Evolutionary conservation across 352 stramenopile species (phyloP).

Genomic region (Globisporangium echinulatum): DNA sequence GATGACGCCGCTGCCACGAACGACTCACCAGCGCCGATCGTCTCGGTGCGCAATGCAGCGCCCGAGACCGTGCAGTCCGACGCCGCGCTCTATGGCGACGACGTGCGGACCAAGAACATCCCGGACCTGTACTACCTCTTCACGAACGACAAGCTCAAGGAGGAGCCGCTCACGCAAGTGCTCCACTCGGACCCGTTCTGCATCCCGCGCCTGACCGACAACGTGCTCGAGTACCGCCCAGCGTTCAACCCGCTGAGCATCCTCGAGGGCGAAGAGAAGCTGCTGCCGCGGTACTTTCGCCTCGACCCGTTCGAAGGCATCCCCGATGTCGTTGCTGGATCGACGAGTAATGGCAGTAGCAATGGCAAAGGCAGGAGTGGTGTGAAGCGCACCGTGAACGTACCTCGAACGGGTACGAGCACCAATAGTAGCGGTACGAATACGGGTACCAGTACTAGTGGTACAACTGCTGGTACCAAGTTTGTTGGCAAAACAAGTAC

Average conservation of each 20-base stretch:
- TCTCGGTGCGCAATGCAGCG: constrained; percentile 6
- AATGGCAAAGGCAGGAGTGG: neutral
- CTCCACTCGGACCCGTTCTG: constrained; percentile 58
- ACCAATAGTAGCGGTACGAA: neutral
- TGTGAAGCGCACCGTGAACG: too few species aligned
- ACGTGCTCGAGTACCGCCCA: constrained; percentile 59
- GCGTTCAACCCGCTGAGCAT: constrained; percentile 70
- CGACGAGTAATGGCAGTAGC: neutral
- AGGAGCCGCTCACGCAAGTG: constrained; percentile 37
- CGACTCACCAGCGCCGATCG: neutral
- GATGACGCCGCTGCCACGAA: neutral
- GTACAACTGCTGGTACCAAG: neutral
- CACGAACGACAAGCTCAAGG: constrained; percentile 61
- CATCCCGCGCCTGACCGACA: constrained; percentile 68
- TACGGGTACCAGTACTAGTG: neutral
- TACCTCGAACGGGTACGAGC: neutral
- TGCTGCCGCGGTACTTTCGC: constrained; percentile 58
- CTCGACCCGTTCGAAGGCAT: constrained; percentile 34
- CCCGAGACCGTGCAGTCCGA: constrained; percentile 2
- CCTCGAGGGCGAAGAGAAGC: constrained; percentile 55
- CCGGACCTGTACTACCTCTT: constrained; percentile 56
- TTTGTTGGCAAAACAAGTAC: constrained; percentile 32
- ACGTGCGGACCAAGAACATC: constrained; percentile 17
- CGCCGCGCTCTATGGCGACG: constrained; percentile 7
- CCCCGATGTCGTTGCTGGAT: neutral